phyloP scores from a whole-genome alignment of 768 basidiomycete genomes.

The Cystobasidium ongulense region DNA sequence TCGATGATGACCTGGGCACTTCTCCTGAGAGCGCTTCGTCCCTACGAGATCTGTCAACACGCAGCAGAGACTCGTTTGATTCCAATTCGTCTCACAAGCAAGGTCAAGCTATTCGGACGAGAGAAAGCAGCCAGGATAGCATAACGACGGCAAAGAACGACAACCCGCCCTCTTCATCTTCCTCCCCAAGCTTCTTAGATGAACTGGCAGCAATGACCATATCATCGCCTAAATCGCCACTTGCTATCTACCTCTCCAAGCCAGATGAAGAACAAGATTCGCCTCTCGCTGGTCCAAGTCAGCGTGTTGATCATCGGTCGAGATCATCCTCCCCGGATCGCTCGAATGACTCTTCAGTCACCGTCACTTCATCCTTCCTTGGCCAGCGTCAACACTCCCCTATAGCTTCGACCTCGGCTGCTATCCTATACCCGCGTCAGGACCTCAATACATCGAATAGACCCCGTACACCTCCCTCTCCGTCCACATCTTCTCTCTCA shows the following conservation, averaged over 20 bases:
- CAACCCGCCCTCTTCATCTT: neutral
- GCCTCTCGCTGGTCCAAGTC: neutral
- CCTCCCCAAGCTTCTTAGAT: neutral
- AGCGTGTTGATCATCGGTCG: neutral
- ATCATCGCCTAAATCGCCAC: neutral
- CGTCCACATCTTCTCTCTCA: neutral
- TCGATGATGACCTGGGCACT: neutral
- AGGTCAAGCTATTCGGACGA: neutral
- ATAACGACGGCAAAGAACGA: neutral
- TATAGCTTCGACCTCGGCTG: neutral
- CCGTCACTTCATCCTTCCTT: neutral
- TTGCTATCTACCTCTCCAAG: slow-evolving; percentile 1
- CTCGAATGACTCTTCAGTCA: neutral
- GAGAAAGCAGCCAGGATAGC: neutral
- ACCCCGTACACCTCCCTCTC: slow-evolving; percentile 2
- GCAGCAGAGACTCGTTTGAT: neutral
- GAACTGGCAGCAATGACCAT: neutral
- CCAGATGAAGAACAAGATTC: neutral
- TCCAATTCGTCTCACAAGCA: neutral
- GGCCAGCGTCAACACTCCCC: neutral
- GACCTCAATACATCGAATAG: neutral
- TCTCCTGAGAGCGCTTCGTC: neutral
- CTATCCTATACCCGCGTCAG: neutral
- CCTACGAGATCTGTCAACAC: neutral
- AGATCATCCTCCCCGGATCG: neutral